Evolutionary conservation across 805 yeast genomes (phyloP).

Genomic region (Teunomyces tritomae): DNA sequence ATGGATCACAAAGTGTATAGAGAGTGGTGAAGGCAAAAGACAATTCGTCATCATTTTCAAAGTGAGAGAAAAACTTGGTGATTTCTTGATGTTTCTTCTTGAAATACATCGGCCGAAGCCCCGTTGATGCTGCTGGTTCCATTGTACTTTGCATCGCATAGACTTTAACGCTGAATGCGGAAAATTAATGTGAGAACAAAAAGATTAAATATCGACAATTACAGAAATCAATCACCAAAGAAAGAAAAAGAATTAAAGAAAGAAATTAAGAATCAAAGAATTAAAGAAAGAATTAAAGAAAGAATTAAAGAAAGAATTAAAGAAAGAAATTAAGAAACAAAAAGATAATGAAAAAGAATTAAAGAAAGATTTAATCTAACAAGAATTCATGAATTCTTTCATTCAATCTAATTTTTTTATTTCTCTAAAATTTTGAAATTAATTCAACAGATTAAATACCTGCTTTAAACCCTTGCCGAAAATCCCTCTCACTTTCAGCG

Average conservation of each 20-base stretch:
- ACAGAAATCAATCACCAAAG: no score
- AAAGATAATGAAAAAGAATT: no score
- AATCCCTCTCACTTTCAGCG: conserved; percentile 33
- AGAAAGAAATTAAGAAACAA: no score
- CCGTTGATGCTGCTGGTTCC: conserved; percentile 7
- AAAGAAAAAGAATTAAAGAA: neutral
- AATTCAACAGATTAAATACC: conserved; percentile 10
- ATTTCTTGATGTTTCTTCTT: conserved; percentile 4
- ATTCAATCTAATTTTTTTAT: neutral
- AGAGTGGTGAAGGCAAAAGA: conserved; percentile 8
- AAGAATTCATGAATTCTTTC: no score
- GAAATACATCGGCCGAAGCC: conserved; percentile 2
- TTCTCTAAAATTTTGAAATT: neutral
- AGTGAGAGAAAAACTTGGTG: neutral
- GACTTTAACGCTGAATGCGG: neutral
- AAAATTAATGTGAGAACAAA: neutral
- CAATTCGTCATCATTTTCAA: conserved; percentile 2
- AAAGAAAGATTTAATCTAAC: no score
- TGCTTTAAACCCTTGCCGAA: conserved; percentile 32
- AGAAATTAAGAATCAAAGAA: no score
- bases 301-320: neutral
- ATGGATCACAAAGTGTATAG: conserved; percentile 50
- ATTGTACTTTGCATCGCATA: neutral
- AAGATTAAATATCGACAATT: neutral
- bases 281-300: neutral